phyloP scores from a whole-genome alignment of 31 red algal genomes.

The Porphyra umbilicalis region DNA sequence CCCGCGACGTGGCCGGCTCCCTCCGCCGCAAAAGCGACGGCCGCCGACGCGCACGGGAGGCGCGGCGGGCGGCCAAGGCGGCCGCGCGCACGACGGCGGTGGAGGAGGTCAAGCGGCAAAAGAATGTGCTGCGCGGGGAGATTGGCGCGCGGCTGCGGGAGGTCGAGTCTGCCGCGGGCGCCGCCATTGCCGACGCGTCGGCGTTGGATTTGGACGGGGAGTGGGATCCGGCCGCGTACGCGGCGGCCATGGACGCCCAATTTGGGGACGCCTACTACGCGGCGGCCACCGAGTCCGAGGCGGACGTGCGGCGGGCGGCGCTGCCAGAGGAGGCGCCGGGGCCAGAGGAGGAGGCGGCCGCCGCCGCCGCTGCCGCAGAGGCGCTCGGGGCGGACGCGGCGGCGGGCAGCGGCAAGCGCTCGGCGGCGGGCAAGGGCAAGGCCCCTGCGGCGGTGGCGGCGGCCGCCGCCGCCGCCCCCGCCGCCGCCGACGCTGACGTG shows the following conservation, averaged over 20 bases:
- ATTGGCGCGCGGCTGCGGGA: slow-evolving; percentile 48
- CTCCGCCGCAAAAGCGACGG: slow-evolving; percentile 62
- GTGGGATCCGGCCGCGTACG: slow-evolving; percentile 65
- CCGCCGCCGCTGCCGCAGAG: slow-evolving; percentile 9
- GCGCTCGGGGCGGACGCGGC: slow-evolving; percentile 46
- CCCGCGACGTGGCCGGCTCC: slow-evolving; percentile 41
- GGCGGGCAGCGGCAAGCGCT: slow-evolving; percentile 26
- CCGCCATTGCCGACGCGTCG: slow-evolving; percentile 23
- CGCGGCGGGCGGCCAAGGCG: slow-evolving; percentile 43
- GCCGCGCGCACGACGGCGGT: slow-evolving; percentile 28
- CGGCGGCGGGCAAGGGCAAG: slow-evolving; percentile 1
- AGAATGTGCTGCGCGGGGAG: slow-evolving; percentile 63
- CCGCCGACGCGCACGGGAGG: slow-evolving; percentile 51
- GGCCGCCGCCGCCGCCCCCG: neutral
- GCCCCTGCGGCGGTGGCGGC: neutral
- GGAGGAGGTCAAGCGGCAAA: slow-evolving; percentile 69
- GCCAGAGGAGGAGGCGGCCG: slow-evolving; percentile 4
- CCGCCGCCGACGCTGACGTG: neutral
- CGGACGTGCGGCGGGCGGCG: slow-evolving; percentile 4
- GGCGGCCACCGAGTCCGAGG: slow-evolving; percentile 31
- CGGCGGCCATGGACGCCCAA: slow-evolving; percentile 49
- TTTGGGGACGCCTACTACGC: slow-evolving; percentile 78
- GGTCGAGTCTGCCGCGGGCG: slow-evolving; percentile 51
- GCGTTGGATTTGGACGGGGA: slow-evolving; percentile 71
- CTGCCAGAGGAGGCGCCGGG: slow-evolving; percentile 3